A percentile compares a stretch with the other conserved stretches of the same genome.
phyloP scores from a whole-genome alignment of 768 basidiomycete genomes.

The Mycena chlorophos region DNA sequence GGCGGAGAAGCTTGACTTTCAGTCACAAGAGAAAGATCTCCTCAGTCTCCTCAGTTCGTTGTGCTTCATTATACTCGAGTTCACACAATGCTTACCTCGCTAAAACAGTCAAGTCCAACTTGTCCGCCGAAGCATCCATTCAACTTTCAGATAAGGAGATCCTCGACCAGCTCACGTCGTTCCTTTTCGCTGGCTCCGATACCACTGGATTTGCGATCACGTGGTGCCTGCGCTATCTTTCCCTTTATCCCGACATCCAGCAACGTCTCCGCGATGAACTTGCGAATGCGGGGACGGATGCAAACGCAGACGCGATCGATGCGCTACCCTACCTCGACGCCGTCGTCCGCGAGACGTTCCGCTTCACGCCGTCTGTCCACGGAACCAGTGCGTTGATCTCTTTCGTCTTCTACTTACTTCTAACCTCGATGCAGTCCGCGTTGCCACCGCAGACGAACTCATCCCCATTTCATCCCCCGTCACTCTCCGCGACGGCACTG shows the following conservation, averaged over 20 bases:
- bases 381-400: conserved; percentile 36
- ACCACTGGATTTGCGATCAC: conserved; percentile 56
- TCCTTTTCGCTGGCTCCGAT: conserved; percentile 66
- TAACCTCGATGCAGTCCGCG: conserved; percentile 36
- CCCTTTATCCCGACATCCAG: conserved; percentile 56
- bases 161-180: conserved; percentile 64
- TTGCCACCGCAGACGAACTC: conserved; percentile 51
- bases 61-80: background rate
- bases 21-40: conserved; percentile 44
- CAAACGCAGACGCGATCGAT: conserved; percentile 34
- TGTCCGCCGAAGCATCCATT: conserved; percentile 43
- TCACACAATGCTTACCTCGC: conserved; percentile 1
- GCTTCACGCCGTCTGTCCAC: conserved; percentile 58
- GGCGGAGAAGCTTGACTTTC: conserved; percentile 33
- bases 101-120: conserved; percentile 58
- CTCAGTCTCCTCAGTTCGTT: conserved; percentile 49
- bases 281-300: conserved; percentile 11
- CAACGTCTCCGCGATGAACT: conserved; percentile 55
- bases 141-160: conserved; percentile 61
- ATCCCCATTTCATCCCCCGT: conserved; percentile 54
- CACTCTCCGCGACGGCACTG: conserved; percentile 40
- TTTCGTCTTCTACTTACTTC: background rate
- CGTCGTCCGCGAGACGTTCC: conserved; percentile 57
- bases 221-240: conserved; percentile 59
- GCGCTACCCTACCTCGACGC: conserved; percentile 54